Evolutionary conservation across 2,329 filamentous ascomycete species (phyloP).

Genomic region (Phaeophleospora eucalypticola): DNA sequence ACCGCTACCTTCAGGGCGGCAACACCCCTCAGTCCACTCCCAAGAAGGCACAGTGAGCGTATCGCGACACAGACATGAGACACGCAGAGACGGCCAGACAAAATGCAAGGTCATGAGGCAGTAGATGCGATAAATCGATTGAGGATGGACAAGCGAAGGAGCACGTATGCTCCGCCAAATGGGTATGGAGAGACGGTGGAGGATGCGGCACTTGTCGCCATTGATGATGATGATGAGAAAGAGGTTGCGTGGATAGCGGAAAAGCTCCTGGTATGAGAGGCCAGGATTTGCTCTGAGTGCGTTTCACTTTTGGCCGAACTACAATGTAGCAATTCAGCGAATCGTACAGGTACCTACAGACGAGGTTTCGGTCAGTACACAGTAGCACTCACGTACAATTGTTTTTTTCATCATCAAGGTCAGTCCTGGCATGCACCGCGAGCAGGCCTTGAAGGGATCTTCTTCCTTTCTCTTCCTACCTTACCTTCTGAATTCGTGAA

Average conservation of each 20-base stretch:
- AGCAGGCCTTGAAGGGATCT: no score
- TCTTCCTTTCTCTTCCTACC: no score
- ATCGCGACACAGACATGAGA: not conserved
- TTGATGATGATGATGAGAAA: no score
- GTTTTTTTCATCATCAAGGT: no score
- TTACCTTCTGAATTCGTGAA: no score
- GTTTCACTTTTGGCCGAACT: not conserved
- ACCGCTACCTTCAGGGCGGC: constrained; percentile 41
- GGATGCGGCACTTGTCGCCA: no score
- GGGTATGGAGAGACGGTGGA: not conserved
- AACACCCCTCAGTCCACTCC: constrained; percentile 37
- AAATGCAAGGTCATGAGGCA: not conserved
- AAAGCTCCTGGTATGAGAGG: not conserved
- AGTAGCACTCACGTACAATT: no score
- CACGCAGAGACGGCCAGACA: not conserved
- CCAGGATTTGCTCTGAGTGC: not conserved
- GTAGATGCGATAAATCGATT: not conserved
- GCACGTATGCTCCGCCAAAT: not conserved
- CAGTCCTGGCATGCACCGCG: no score
- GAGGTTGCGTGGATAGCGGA: not conserved
- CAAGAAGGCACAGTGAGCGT: constrained; percentile 60
- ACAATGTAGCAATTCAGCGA: not conserved
- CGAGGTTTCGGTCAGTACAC: not conserved
- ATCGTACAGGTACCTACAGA: not conserved
- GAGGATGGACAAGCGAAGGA: not conserved